Evolutionary conservation across 2,329 filamentous ascomycete genomes (phyloP).

Genomic region (Uncinocarpus reesii): DNA sequence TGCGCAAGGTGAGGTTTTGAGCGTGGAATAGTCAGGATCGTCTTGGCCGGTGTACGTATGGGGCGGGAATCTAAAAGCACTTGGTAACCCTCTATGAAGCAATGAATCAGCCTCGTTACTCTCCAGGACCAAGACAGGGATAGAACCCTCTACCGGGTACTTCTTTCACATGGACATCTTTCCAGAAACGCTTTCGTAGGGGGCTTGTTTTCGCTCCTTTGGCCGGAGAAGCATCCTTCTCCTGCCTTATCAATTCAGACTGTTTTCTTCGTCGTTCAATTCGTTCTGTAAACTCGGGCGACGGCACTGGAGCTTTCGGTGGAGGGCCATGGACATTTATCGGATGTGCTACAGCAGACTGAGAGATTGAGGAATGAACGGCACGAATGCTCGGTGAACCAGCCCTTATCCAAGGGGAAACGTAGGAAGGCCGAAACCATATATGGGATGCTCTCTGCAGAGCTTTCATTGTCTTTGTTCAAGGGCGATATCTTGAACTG

Average conservation of each 20-base stretch:
- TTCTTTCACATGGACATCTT: slow-evolving; percentile 62
- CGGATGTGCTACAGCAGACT: slow-evolving; percentile 46
- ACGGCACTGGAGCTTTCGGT: slow-evolving; percentile 46
- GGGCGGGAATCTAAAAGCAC: slow-evolving; percentile 69
- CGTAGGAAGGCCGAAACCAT: not conserved
- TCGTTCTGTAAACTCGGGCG: slow-evolving; percentile 40
- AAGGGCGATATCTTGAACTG: not conserved
- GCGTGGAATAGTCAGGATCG: slow-evolving; percentile 61
- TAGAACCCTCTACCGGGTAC: slow-evolving; percentile 44
- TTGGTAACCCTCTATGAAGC: slow-evolving; percentile 38
- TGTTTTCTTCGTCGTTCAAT: slow-evolving; percentile 43
- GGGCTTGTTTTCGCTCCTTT: slow-evolving; percentile 36
- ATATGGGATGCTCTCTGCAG: not conserved
- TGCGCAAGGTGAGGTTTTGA: slow-evolving; percentile 72
- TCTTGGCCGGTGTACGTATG: slow-evolving; percentile 63
- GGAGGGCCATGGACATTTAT: slow-evolving; percentile 51
- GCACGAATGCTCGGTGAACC: slow-evolving; percentile 18
- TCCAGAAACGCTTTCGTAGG: slow-evolving; percentile 75
- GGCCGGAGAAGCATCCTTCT: slow-evolving; percentile 22
- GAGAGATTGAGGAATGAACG: slow-evolving; percentile 29
- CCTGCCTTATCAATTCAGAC: slow-evolving; percentile 40
- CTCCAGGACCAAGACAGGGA: not conserved
- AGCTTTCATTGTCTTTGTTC: slow-evolving; percentile 1
- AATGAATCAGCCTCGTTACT: not conserved
- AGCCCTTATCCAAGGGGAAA: slow-evolving; percentile 1